These are phyloP conservation scores for Tetradesmus obliquus DNA, from an alignment of 139 green algal species.

Conservation along the genomic window DNA sequence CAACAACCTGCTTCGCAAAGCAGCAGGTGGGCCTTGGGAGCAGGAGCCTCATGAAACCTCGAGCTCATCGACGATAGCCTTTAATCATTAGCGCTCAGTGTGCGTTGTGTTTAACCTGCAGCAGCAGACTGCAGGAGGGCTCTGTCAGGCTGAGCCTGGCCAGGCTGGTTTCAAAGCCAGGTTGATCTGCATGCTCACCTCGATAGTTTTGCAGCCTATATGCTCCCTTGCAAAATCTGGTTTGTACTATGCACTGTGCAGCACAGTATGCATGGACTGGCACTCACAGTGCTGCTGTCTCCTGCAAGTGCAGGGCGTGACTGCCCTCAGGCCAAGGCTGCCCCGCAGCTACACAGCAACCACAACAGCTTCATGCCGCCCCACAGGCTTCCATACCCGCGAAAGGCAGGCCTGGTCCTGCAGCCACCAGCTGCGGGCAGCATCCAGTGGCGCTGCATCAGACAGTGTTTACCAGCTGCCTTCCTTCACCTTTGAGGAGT, in stretches of 20 bases:
- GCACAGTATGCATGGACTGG: too few species aligned
- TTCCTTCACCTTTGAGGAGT: background rate
- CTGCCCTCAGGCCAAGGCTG: background rate
- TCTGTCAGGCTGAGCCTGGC: background rate
- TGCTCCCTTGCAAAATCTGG: too few species aligned
- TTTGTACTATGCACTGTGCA: background rate
- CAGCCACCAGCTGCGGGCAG: background rate
- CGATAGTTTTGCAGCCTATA: too few species aligned
- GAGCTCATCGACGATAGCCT: too few species aligned
- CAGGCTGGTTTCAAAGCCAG: too few species aligned
- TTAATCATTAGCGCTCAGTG: too few species aligned
- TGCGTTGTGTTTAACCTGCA: background rate
- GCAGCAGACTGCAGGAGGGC: background rate
- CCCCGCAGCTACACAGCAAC: background rate
- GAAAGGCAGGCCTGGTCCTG: background rate
- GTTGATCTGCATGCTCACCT: too few species aligned
- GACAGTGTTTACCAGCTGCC: background rate
- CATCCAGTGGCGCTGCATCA: background rate
- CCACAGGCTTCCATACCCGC: background rate
- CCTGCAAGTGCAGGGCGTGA: background rate
- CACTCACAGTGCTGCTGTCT: background rate
- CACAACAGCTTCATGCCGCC: background rate
- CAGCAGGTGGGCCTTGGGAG: background rate
- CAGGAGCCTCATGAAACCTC: too few species aligned
- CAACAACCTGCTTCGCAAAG: background rate